phyloP scores from a whole-genome alignment of 1,139 yeast species.

The Kodamaea anthophila region DNA sequence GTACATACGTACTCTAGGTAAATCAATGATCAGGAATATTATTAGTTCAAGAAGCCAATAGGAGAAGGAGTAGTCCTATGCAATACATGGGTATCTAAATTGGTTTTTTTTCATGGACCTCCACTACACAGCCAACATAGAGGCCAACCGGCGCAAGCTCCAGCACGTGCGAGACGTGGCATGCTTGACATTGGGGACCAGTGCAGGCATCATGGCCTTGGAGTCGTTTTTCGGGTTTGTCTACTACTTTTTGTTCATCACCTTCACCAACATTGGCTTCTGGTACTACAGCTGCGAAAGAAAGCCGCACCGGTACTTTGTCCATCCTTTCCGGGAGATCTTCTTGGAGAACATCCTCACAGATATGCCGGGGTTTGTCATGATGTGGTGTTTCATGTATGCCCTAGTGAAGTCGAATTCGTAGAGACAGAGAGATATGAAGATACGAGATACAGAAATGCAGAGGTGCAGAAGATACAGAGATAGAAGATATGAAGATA shows the following conservation, averaged over 20 bases:
- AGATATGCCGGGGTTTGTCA: constrained; percentile 62
- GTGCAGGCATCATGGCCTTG: constrained; percentile 66
- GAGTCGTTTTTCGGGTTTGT: constrained; percentile 60
- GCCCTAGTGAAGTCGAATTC: constrained; percentile 42
- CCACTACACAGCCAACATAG: constrained; percentile 17
- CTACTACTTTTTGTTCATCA: constrained; percentile 48
- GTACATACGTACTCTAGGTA: too few relatives aligned
- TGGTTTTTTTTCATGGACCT: too few relatives aligned
- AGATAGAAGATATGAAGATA: too few relatives aligned
- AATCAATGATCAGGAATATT: too few relatives aligned
- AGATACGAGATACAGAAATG: too few relatives aligned
- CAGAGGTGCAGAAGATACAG: too few relatives aligned
- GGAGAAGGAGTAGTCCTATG: too few relatives aligned
- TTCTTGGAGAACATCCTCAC: constrained; percentile 50
- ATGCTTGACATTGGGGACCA: constrained; percentile 60
- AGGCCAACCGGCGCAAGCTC: constrained; percentile 34
- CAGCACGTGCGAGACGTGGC: constrained; percentile 59
- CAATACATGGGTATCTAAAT: constrained; percentile 2
- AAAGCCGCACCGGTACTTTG: constrained; percentile 42
- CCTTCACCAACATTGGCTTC: constrained; percentile 39
- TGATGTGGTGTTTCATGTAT: constrained; percentile 82
- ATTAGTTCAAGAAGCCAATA: too few relatives aligned
- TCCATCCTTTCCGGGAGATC: constrained; percentile 49
- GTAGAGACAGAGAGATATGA: too few relatives aligned
- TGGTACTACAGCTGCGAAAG: constrained; percentile 37